Percentiles rank a stretch among this genome's conserved stretches.
phyloP scores from a whole-genome alignment of 202 grass and related monocot species.

The Cymbopogon flexuosus region DNA sequence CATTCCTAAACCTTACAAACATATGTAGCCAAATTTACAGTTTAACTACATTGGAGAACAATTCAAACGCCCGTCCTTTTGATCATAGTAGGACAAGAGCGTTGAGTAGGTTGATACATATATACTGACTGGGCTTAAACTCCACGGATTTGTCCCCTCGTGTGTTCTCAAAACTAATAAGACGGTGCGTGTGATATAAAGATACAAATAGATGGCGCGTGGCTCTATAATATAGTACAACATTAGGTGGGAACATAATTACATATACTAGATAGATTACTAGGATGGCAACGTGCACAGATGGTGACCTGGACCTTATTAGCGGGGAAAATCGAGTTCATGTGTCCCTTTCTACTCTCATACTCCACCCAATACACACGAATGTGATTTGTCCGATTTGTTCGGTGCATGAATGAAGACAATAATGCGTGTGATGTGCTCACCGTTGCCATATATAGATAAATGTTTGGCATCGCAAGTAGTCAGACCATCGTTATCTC shows the following conservation, averaged over 20 bases:
- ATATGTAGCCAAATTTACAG: not conserved
- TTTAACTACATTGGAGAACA: not conserved
- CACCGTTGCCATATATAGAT: not conserved
- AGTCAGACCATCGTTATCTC: not conserved
- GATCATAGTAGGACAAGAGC: not conserved
- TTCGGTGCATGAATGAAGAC: not conserved
- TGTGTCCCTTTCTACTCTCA: slow-evolving; percentile 1
- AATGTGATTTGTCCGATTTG: not conserved
- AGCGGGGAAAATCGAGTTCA: not conserved
- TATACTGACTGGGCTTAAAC: not conserved
- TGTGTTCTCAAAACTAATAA: not conserved
- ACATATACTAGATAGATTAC: not conserved
- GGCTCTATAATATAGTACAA: not conserved
- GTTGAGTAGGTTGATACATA: slow-evolving; percentile 3
- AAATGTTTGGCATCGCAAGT: not conserved
- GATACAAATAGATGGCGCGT: not conserved
- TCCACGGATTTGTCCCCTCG: not conserved
- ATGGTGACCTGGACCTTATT: not conserved
- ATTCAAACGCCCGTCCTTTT: too few relatives aligned
- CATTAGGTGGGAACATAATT: not conserved
- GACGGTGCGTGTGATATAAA: not conserved
- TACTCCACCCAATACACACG: not conserved
- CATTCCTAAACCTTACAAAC: not conserved
- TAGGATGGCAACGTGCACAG: not conserved
- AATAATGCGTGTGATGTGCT: not conserved